Evolutionary conservation across 768 basidiomycete genomes (phyloP).

Genomic region (Sarcodon aspratus): DNA sequence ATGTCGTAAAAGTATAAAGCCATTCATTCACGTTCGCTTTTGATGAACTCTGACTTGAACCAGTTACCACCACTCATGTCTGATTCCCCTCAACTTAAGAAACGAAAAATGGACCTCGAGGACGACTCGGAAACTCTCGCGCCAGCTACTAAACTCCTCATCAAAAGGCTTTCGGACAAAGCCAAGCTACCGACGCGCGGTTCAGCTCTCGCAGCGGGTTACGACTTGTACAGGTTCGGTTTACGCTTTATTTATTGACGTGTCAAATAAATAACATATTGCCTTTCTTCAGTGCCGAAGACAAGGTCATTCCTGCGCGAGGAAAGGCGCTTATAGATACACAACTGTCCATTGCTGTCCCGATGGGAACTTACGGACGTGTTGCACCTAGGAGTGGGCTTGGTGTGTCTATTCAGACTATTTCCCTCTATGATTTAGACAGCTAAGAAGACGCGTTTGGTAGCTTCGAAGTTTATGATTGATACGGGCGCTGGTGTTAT

Average conservation of each 20-base stretch:
- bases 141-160: slow-evolving; percentile 45
- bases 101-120: slow-evolving; percentile 38
- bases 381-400: slow-evolving; percentile 94
- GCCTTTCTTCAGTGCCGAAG: slow-evolving; percentile 54
- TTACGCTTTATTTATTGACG: background rate
- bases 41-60: background rate
- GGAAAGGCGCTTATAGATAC: slow-evolving; percentile 91
- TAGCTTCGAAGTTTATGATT: slow-evolving; percentile 96
- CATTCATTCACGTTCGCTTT: background rate
- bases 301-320: slow-evolving; percentile 71
- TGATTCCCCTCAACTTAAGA: slow-evolving; percentile 28
- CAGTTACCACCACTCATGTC: slow-evolving; percentile 3
- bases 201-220: slow-evolving; percentile 80
- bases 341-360: slow-evolving; percentile 89
- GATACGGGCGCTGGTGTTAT: slow-evolving; percentile 97
- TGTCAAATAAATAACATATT: background rate
- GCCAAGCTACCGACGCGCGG: slow-evolving; percentile 84
- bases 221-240: slow-evolving; percentile 86
- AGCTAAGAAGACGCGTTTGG: background rate
- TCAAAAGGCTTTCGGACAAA: slow-evolving; percentile 77
- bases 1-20: background rate
- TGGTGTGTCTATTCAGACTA: slow-evolving; percentile 36
- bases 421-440: background rate
- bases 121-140: slow-evolving; percentile 18
- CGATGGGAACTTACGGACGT: slow-evolving; percentile 88